Base-by-base conservation (phyloP, 495 filamentous ascomycete species). In the Annulohypoxylon stygium region DNA sequence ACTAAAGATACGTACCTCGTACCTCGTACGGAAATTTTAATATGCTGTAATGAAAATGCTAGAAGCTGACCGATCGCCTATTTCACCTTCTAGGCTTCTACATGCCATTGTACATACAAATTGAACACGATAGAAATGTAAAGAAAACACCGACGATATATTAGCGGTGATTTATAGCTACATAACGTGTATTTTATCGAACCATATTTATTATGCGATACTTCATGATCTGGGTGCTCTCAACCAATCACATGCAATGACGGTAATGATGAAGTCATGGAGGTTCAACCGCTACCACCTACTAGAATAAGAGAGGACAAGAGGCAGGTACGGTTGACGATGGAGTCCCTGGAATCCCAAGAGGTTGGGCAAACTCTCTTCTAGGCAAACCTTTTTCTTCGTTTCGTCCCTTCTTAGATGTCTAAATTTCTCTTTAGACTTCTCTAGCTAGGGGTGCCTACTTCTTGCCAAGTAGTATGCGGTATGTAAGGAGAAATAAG, bases 221-320 rank as follows among this genome's bases (percentile, higher is more conserved):
- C 57, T 61, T 62, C n/a, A 16, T 14, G 39, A 61, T 33, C 50
- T 62, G 39, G 26, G 16, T 62, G 25, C 34, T 50, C 9, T 18
- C 1, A 34, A 16, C 70, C 70, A 73, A 73, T 73, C n/a, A 61
- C 33, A 73, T 45, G 43, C 43, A n/a, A 47, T 36, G 36, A 45
- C 3, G 23, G 64, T 60, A 61, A 3, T 39, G 53, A 68, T 73
- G 70, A 73, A 68, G 64, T 73, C 70, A 73, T 73, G 23, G 68
- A 47, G 30, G 51, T 30, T 36, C 23, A 59, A 48, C 11, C 69
- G 39, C 26, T 72, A 55, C 70, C 50, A 67, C 64, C 59, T 25
- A 43, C 39, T 51, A 20, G 30, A 26, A 51, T 8, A 36, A 71
- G 43, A 50, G 18, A 53, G 37, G 12, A 50, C 26, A 18, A 37